Evolutionary conservation across 2,329 filamentous ascomycete species (phyloP).

Genomic region (Balansia obtecta): DNA sequence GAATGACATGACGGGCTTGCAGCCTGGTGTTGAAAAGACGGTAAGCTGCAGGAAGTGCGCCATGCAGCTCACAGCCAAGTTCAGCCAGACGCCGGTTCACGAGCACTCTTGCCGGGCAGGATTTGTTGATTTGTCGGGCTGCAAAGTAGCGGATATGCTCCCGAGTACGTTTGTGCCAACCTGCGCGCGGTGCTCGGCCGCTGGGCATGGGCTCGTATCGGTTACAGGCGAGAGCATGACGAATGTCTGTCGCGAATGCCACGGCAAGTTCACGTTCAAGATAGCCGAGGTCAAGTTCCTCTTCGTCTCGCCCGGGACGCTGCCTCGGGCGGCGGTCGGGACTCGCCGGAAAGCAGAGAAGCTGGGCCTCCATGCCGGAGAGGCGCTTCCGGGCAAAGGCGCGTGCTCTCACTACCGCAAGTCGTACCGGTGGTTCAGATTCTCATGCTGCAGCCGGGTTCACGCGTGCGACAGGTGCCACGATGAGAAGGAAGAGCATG

Average conservation of each 20-base stretch:
- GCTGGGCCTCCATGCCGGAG: constrained; percentile 43
- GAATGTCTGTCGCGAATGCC: constrained; percentile 69
- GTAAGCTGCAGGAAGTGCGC: constrained; percentile 48
- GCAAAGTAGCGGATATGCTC: constrained; percentile 63
- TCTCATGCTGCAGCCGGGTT: constrained; percentile 48
- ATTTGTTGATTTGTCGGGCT: constrained; percentile 65
- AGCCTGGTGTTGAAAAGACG: constrained; percentile 38
- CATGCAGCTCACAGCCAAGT: constrained; percentile 37
- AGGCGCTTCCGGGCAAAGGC: constrained; percentile 39
- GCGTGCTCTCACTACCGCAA: constrained; percentile 46
- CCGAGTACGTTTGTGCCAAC: constrained; percentile 71
- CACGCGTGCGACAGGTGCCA: constrained; percentile 63
- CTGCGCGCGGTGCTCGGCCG: constrained; percentile 62
- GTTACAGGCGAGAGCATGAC: constrained; percentile 62
- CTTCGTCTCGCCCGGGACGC: constrained; percentile 47
- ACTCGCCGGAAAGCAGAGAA: constrained; percentile 37
- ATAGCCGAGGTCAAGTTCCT: constrained; percentile 71
- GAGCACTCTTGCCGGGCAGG: constrained; percentile 61
- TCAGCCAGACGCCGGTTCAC: constrained; percentile 60
- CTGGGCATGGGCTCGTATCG: constrained; percentile 54
- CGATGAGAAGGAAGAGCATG: constrained; percentile 56
- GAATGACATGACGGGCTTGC: constrained; percentile 57
- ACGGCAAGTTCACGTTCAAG: constrained; percentile 67
- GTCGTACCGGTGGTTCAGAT: constrained; percentile 52
- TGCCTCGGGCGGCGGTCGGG: constrained; percentile 25